Evolutionary conservation across 805 yeast species (phyloP).

Genomic region (Pichia ethanolica): DNA sequence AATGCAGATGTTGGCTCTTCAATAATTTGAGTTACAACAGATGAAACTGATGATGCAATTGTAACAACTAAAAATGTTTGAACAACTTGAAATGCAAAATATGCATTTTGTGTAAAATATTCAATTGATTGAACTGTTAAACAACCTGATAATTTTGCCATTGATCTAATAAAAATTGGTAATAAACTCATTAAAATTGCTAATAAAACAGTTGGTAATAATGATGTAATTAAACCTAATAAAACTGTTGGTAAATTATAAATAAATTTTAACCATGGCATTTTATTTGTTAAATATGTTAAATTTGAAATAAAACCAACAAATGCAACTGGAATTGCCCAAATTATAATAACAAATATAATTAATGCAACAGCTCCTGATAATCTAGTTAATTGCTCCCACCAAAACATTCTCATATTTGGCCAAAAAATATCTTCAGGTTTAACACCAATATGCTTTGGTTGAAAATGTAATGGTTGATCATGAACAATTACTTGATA

Average conservation of each 20-base stretch:
- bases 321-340: constrained; percentile 77
- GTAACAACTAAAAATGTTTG: constrained; percentile 69
- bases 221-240: constrained; percentile 59
- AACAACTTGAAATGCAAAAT: constrained; percentile 61
- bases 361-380: constrained; percentile 47
- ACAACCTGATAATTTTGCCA: constrained; percentile 56
- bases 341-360: constrained; percentile 47
- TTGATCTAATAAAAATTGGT: constrained; percentile 55
- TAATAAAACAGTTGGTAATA: constrained; percentile 60
- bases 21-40: constrained; percentile 56
- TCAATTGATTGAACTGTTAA: constrained; percentile 53
- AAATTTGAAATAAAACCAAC: constrained; percentile 70
- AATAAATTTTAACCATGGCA: constrained; percentile 50
- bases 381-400: constrained; percentile 58
- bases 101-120: constrained; percentile 57
- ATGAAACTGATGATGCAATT: constrained; percentile 61
- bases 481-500: constrained; percentile 58
- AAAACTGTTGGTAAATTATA: constrained; percentile 45
- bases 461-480: constrained; percentile 54
- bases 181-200: constrained; percentile 58
- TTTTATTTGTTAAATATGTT: constrained; percentile 49
- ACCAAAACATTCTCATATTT: constrained; percentile 72
- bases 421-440: constrained; percentile 63
- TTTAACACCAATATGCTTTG: constrained; percentile 54
- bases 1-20: constrained; percentile 53